Base-by-base conservation (phyloP, 257 asterid genomes). In the Ocimum tenuiflorum region DNA sequence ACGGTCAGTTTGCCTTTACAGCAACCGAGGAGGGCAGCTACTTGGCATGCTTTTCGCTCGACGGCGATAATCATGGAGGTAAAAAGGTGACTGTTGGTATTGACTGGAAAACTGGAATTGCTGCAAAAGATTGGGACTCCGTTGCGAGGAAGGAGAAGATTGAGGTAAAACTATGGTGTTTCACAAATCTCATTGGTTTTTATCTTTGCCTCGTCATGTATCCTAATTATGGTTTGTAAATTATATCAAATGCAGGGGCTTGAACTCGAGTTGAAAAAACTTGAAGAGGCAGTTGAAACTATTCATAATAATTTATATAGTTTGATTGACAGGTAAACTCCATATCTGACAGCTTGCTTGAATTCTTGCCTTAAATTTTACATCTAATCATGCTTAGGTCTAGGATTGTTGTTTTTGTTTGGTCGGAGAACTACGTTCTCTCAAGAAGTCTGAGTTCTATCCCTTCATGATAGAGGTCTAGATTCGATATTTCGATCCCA, bases 141-240 rank as follows among this genome's bases (percentile, higher is more conserved):
- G 89, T 92, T 71, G 97, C 99, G 18, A 85, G 47, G 81, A 92
- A 92, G 83, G 97, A 92, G 54, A 85, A 89, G 63, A 81, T 92
- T 10, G 85, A 89, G 80, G 99, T 80, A 78, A 66, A 78, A 38
- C 22, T 17, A 10, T 3, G n/a, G 1, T 60, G 39, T 53, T 45
- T 53, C 33, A 9, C 67, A 31, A 7, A n/a, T n/a, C n/a, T n/a
- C n/a, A n/a, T n/a, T 12, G 47, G 54, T 36, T 50, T 4, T 62
- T 60, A 45, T 65, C 47, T 53, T 54, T 10, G 8, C 46, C 20
- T 7, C 29, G 36, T 11, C 58, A 10, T 24, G 13, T 52, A 43
- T 45, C 13, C 3, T 11, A 10, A 24, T 38, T 12, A 14, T 15
- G 61, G 10, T 8, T 60, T 67, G 68, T 19, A 7, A 60, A 66